phyloP scores from a whole-genome alignment of 768 basidiomycete genomes.

The Phallus indusiatus region DNA sequence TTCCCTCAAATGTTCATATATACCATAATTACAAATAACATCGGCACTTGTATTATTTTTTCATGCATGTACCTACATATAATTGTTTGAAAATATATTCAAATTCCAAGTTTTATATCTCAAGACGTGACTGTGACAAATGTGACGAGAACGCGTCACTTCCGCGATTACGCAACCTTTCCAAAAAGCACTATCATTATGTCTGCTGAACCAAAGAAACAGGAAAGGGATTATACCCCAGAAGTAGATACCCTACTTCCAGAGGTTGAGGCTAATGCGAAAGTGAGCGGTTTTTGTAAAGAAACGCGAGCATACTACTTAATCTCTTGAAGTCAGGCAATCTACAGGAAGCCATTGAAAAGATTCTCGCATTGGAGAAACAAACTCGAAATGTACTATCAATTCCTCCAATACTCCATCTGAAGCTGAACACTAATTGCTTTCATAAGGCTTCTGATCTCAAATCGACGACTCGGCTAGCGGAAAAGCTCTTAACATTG shows the following conservation, averaged over 20 bases:
- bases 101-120: no score
- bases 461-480: conserved; percentile 80
- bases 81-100: no score
- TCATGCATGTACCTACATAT: background rate
- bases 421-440: background rate
- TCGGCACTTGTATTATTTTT: background rate
- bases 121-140: conserved; percentile 1
- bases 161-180: background rate
- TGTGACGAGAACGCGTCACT: conserved; percentile 9
- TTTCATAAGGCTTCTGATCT: conserved; percentile 76
- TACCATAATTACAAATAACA: background rate
- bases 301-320: background rate
- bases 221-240: conserved; percentile 77
- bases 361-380: conserved; percentile 83
- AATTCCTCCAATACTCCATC: background rate
- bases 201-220: conserved; percentile 62
- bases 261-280: conserved; percentile 54
- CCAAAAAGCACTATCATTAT: background rate
- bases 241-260: conserved; percentile 75
- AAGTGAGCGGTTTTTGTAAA: conserved; percentile 40
- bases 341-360: conserved; percentile 82
- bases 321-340: conserved; percentile 52
- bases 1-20: background rate
- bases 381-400: conserved; percentile 83
- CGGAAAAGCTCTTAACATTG: conserved; percentile 61